These are phyloP conservation scores for Quercus ilex DNA, from an alignment of 306 rosid species.

Conservation along the genomic window DNA sequence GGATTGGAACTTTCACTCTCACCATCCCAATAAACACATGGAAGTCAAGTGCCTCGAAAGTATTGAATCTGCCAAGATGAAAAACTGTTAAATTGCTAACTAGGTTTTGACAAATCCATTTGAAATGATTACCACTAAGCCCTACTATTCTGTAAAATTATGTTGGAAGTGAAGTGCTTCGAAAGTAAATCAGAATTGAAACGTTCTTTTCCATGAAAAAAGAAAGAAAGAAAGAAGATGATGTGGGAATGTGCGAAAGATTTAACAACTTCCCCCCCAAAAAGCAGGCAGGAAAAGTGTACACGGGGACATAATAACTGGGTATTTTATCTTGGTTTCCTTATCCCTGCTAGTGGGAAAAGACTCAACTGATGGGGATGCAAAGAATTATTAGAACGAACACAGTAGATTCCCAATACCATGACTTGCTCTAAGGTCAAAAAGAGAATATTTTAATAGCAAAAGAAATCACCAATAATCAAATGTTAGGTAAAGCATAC, in stretches of 20 bases:
- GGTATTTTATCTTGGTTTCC: background rate
- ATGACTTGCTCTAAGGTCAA: background rate
- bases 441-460: background rate
- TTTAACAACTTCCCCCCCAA: slow-evolving; percentile 23
- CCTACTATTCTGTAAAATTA: background rate
- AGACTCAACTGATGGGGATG: slow-evolving; percentile 9
- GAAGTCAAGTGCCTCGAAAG: too few species aligned
- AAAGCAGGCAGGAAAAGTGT: slow-evolving; percentile 8
- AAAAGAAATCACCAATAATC: background rate
- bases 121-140: background rate
- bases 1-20: too few species aligned
- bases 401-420: background rate
- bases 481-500: background rate
- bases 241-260: slow-evolving; percentile 9
- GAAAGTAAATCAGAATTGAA: slow-evolving; percentile 8
- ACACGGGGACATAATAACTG: background rate
- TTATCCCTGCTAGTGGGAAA: slow-evolving; percentile 3
- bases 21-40: too few species aligned
- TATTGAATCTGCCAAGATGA: background rate
- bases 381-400: background rate
- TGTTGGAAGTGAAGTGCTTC: slow-evolving; percentile 1
- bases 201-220: background rate
- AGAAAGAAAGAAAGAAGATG: background rate
- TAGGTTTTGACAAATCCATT: background rate
- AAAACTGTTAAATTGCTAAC: background rate